Evolutionary conservation across 176 grass and related monocot genomes (phyloP), one percentile per base, ranked within the genome.

Genomic region (Pontederia paniculata): DNA sequence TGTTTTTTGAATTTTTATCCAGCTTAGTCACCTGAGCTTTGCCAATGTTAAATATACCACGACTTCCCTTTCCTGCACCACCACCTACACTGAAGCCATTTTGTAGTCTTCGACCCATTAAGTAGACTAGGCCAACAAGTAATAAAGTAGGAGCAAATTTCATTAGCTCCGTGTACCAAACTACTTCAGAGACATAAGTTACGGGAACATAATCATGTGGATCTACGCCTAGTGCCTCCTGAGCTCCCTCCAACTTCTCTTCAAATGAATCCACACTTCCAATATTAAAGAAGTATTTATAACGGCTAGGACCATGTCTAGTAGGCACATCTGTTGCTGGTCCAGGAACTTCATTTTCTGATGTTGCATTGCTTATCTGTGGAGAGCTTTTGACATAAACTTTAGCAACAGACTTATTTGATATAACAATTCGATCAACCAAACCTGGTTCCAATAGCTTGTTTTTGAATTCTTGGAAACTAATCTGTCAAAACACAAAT

Each of bases 391-490:
- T 83, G 58, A 97, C 82, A 48, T 87, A 89, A 42, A 97, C 82
- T 63, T 87, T 87, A 50, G 91, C 91, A 60, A 90, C 72, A 70
- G 83, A 79, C 78, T 97, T 97, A 63, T 97, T 87, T 41, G 77
- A 58, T 49, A 97, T 68, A 76, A 97, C 91, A 81, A 97, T 97
- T 17, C 52, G 91, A 54, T 87, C 83, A 76, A 90, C 91, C 70
- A 97, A 81, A 23, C 86, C 83, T 57, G 79, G 77, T 77, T 87
- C 83, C 42, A 97, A 54, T 65, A 97, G 74, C 69, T 87, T 90
- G 58, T 90, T 97, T 70, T 81, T 90, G 80, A 88, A 97, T 54
- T 87, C 91, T 79, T 90, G 83, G 67, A 97, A 97, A 78, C 85
- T 97, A 78, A 90, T 90, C 86, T 97, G 77, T 46, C 79, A 63